Conservation (phyloP, 768 basidiomycete species). For the Cubamyces lactineus region DNA sequence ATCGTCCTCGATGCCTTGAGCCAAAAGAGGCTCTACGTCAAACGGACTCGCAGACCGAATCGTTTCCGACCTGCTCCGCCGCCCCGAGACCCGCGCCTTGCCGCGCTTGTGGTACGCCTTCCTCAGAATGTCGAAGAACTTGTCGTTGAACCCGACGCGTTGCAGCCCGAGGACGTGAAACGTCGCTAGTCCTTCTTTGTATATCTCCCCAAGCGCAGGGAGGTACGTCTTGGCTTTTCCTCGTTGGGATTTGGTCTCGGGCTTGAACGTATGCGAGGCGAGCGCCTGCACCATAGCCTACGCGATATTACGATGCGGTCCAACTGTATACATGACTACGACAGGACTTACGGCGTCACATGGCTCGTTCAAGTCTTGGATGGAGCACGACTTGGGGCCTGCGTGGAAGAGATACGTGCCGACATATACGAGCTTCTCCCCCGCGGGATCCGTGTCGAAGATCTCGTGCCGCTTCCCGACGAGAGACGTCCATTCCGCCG, state of each 20-base stretch:
- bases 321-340: neutral
- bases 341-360: neutral
- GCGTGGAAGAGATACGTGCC: slow-evolving; percentile 23
- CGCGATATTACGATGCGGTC: neutral
- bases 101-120: slow-evolving; percentile 12
- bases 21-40: neutral
- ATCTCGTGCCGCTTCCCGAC: slow-evolving; percentile 15
- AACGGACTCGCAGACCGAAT: slow-evolving; percentile 1
- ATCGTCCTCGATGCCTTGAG: too few relatives aligned
- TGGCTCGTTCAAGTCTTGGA: neutral
- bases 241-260: slow-evolving; percentile 3
- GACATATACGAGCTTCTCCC: slow-evolving; percentile 8
- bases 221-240: slow-evolving; percentile 14
- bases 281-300: neutral
- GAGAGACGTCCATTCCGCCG: slow-evolving; percentile 10
- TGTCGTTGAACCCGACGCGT: slow-evolving; percentile 21
- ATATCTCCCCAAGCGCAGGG: slow-evolving; percentile 2
- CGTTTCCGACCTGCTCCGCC: slow-evolving; percentile 8
- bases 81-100: neutral
- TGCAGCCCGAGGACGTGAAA: slow-evolving; percentile 18
- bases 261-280: slow-evolving; percentile 5
- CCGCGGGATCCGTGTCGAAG: slow-evolving; percentile 8
- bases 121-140: slow-evolving; percentile 7
- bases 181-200: slow-evolving; percentile 1
- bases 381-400: neutral